Conservation (phyloP, 1,284 basidiomycete species). For the Sporisorium sorghi region DNA sequence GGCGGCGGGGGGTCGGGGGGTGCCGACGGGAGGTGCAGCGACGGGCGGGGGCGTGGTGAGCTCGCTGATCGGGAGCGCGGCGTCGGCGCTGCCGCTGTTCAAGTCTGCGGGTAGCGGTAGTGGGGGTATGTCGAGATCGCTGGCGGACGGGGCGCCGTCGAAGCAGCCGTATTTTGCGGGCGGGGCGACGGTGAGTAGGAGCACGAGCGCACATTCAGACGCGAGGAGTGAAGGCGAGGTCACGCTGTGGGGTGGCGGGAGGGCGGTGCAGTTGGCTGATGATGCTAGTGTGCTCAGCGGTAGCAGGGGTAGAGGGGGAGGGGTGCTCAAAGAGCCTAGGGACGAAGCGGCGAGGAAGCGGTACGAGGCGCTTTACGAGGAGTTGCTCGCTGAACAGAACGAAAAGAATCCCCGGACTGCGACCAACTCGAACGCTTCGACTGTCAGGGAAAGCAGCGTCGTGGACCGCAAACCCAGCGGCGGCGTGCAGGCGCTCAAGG, state of each 20-base stretch:
- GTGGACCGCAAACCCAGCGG: conserved; percentile 3
- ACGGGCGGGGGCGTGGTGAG: conserved; percentile 15
- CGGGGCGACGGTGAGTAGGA: conserved; percentile 18
- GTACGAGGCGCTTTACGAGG: conserved; percentile 35
- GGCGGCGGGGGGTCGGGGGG: neutral
- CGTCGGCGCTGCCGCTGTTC: conserved; percentile 33
- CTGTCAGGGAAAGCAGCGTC: neutral
- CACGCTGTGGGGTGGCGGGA: conserved; percentile 11
- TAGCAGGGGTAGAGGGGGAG: neutral
- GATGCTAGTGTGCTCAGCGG: neutral
- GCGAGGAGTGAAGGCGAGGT: conserved; percentile 2
- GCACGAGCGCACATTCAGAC: conserved; percentile 20
- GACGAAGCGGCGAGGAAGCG: conserved; percentile 18
- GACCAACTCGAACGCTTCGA: neutral
- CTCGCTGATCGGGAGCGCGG: conserved; percentile 24
- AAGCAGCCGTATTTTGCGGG: conserved; percentile 19
- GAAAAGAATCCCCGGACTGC: neutral
- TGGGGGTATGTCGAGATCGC: neutral
- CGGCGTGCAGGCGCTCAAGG: conserved; percentile 24
- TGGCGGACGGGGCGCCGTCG: conserved; percentile 45
- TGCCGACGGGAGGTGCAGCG: neutral
- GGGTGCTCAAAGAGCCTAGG: conserved; percentile 17
- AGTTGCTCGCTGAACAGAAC: conserved; percentile 2
- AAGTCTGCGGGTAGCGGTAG: neutral
- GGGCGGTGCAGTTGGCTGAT: conserved; percentile 28